Evolutionary conservation across 2,329 filamentous ascomycete genomes (phyloP), one percentile per base, ranked within the genome.

Genomic region (Orbilia quercus): DNA sequence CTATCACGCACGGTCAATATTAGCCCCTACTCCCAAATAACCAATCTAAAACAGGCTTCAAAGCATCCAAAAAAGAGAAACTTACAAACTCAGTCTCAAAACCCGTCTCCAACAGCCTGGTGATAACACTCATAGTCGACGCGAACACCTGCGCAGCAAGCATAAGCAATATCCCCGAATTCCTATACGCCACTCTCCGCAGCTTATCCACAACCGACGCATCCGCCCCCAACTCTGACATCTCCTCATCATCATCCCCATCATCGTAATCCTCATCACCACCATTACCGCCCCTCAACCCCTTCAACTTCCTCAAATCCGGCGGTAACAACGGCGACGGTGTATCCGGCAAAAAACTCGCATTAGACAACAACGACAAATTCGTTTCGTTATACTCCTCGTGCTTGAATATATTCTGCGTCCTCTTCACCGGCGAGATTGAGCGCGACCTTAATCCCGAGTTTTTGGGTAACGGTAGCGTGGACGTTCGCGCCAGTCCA

Each of bases 1-100:
- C 83, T 96, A 89, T 1, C 9, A 87, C 11, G 1, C 44, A 20
- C 23, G 9, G n/a, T 22, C 34, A 58, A 47, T 36, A 53, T 69
- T 53, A 69, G 65, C 57, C 51, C n/a, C 22, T 14, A 31, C 28
- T 9, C 28, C 28, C 9, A 31, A 31, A 31, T 5, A 31, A 31
- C n/a, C 4, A 31, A 31, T 31, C 12, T n/a, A 31, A 6, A 23
- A 31, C 40, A 25, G 12, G 14, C 44, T 3, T 20, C 40, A 44
- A 44, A n/a, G 5, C 12, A 18, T 16, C 7, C 36, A 25, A 16
- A 4, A 38, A 9, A 42, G 18, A 14, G 23, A 25, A 18, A 65
- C 70, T 67, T 23, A 67, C 60, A 74, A 74, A 74, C 28, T 74
- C 50, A n/a, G 67, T 72, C 22, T 72, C 59, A 48, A 72, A 72